Percentiles rank a stretch among this genome's conserved stretches.
Evolutionary conservation across 2,329 filamentous ascomycete genomes (phyloP).

Genomic region (Colletotrichum costaricense): DNA sequence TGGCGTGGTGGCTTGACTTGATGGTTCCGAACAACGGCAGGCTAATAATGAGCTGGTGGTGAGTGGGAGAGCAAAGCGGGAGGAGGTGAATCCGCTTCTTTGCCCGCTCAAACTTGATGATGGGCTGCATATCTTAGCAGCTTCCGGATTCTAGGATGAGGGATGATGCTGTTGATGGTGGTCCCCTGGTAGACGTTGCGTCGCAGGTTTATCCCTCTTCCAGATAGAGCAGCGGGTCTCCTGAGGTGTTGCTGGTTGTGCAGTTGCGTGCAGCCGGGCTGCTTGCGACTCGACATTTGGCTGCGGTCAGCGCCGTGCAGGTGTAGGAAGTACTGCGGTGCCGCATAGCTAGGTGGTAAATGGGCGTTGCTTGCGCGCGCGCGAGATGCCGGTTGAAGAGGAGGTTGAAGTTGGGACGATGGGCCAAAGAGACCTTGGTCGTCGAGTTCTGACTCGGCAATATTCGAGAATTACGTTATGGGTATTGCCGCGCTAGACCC

Average conservation of each 20-base stretch:
- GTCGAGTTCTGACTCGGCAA: constrained; percentile 44
- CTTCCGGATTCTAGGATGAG: neutral
- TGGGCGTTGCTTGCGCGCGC: neutral
- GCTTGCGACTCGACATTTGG: constrained; percentile 11
- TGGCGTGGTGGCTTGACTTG: neutral
- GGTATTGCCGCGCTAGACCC: constrained; percentile 49
- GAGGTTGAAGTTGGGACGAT: constrained; percentile 8
- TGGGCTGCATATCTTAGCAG: constrained; percentile 3
- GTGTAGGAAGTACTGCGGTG: neutral
- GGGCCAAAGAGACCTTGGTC: neutral
- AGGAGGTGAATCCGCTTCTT: neutral
- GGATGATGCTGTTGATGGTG: constrained; percentile 7
- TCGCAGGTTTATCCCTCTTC: constrained; percentile 19
- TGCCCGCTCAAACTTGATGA: neutral
- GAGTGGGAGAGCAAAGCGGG: neutral
- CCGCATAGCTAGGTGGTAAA: neutral
- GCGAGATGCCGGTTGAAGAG: neutral
- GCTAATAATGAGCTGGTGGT: neutral
- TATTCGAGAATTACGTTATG: constrained; percentile 60
- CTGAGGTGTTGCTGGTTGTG: neutral
- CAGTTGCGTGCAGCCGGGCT: neutral
- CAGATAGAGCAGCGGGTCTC: neutral
- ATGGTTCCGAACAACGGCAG: neutral
- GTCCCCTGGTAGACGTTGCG: constrained; percentile 15
- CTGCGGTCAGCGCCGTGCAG: neutral